Percentiles rank a stretch among this genome's conserved stretches.
Conservation (phyloP, 75 land plant species). For the Isoetes taiwanensis region DNA sequence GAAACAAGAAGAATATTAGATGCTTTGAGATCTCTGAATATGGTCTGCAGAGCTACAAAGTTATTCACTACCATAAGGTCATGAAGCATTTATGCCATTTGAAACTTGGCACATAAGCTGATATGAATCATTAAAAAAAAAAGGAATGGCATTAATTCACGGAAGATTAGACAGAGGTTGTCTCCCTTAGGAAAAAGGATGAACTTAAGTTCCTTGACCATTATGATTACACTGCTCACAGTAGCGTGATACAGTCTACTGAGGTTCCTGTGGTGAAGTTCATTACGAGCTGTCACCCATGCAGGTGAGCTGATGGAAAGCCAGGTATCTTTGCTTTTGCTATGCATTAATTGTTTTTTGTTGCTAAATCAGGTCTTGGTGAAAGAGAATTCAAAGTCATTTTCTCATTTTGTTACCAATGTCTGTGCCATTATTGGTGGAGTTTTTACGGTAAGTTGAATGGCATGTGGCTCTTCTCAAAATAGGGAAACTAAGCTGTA, state of each 20-base stretch:
- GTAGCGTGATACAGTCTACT: conserved; percentile 54
- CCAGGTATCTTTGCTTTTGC: no score
- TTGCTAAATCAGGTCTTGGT: conserved; percentile 92
- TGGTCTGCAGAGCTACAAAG: no score
- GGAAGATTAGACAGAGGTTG: conserved; percentile 90
- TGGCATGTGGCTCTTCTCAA: neutral
- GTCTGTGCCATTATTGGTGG: conserved; percentile 99
- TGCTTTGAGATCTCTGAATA: no score
- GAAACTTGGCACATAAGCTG: no score
- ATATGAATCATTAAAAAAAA: no score
- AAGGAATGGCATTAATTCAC: no score
- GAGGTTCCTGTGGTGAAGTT: conserved; percentile 83
- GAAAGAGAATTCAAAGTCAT: conserved; percentile 60
- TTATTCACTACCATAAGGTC: no score
- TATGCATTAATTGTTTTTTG: no score
- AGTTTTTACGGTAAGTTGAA: conserved; percentile 70
- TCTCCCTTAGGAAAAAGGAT: conserved; percentile 22
- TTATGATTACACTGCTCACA: conserved; percentile 95
- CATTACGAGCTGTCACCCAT: conserved; percentile 93
- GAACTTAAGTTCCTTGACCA: conserved; percentile 46
- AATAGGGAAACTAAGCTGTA: neutral
- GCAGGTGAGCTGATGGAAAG: conserved; percentile 88
- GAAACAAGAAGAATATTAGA: no score
- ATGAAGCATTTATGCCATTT: no score
- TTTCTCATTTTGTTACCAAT: conserved; percentile 92